Evolutionary conservation across 768 basidiomycete genomes (phyloP).

Genomic region (Trametopsis cervina): DNA sequence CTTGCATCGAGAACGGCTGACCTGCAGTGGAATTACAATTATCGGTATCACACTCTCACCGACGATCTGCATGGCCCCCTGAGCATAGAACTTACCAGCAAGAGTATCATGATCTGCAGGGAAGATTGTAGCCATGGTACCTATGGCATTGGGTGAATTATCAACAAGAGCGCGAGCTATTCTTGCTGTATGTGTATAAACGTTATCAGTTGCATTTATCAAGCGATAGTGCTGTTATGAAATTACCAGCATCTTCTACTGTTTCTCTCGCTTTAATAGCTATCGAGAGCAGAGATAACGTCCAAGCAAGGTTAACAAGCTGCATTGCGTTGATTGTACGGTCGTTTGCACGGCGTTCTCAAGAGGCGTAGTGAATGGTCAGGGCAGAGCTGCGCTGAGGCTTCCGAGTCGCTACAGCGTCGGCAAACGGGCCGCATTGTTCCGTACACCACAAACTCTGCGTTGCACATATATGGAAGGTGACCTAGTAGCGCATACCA

Average conservation of each 20-base stretch:
- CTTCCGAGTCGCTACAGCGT: too few relatives aligned
- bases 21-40: too few relatives aligned
- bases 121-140: slow-evolving; percentile 44
- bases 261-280: slow-evolving; percentile 27
- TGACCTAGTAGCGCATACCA: too few relatives aligned
- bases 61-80: too few relatives aligned
- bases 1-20: slow-evolving; percentile 44
- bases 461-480: neutral
- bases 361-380: too few relatives aligned
- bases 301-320: neutral
- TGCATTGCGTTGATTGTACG: neutral
- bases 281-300: neutral
- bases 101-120: slow-evolving; percentile 33
- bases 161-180: slow-evolving; percentile 38
- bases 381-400: too few relatives aligned
- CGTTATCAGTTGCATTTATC: neutral
- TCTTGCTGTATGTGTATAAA: slow-evolving; percentile 26
- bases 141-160: slow-evolving; percentile 30
- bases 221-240: slow-evolving; percentile 3
- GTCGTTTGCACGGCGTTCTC: too few relatives aligned
- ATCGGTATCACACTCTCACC: too few relatives aligned
- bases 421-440: too few relatives aligned
- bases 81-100: slow-evolving; percentile 31
- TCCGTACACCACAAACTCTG: neutral
- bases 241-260: slow-evolving; percentile 44